Conservation (phyloP, 306 rosid species). For the Quercus variabilis region DNA sequence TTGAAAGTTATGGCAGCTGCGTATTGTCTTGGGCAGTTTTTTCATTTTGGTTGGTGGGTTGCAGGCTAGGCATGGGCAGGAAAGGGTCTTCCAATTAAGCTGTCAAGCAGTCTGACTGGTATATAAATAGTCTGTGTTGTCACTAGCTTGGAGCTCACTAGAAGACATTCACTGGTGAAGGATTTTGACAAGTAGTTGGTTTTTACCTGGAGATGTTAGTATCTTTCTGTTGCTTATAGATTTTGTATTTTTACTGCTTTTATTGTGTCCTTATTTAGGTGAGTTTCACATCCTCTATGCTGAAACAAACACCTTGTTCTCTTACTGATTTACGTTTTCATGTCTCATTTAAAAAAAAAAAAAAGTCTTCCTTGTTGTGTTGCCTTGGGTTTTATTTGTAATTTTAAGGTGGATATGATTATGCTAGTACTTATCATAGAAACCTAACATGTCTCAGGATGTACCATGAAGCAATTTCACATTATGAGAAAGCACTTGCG, state of each 20-base stretch:
- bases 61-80: neutral
- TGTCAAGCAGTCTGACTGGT: neutral
- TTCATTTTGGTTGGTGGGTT: neutral
- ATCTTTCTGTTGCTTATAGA: neutral
- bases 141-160: neutral
- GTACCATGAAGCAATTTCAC: slow-evolving; percentile 71
- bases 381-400: neutral
- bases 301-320: neutral
- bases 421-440: slow-evolving; percentile 1
- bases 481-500: slow-evolving; percentile 89
- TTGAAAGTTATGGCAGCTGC: neutral
- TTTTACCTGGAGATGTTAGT: neutral
- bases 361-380: neutral
- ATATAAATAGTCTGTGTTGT: neutral
- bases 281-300: neutral
- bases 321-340: too few relatives aligned
- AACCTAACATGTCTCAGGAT: slow-evolving; percentile 45
- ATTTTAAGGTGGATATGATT: neutral
- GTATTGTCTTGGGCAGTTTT: neutral
- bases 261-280: neutral
- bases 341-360: too few relatives aligned
- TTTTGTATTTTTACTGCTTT: neutral
- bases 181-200: neutral
- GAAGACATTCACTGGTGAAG: neutral
- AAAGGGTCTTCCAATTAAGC: neutral